Percentiles rank a stretch among this genome's conserved stretches.
Evolutionary conservation across 768 basidiomycete species (phyloP).

Genomic region (Amanita pseudoporphyria): DNA sequence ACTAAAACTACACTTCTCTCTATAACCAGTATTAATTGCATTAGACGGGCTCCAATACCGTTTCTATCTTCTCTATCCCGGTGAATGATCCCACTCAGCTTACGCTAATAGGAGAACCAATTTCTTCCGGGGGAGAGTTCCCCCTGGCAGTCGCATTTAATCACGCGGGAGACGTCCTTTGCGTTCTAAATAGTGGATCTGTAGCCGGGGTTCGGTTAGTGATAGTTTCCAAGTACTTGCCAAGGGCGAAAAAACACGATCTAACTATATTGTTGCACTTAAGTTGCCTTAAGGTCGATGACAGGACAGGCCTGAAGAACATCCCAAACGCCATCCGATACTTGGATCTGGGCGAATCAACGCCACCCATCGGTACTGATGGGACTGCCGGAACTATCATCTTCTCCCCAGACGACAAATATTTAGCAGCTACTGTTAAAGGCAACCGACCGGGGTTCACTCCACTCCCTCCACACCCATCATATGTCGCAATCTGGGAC

Average conservation of each 20-base stretch:
- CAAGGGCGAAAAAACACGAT: not conserved
- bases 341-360: conserved; percentile 38
- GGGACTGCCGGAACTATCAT: conserved; percentile 34
- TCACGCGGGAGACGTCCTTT: conserved; percentile 22
- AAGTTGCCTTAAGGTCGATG: conserved; percentile 32
- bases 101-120: too few species aligned
- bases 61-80: conserved; percentile 13
- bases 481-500: conserved; percentile 46
- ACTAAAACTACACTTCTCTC: not conserved
- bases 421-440: conserved; percentile 37
- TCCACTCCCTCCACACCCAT: conserved; percentile 22
- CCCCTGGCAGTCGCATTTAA: conserved; percentile 21
- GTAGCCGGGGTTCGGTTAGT: conserved; percentile 34
- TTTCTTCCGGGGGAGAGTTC: not conserved
- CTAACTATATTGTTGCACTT: conserved; percentile 14
- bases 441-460: conserved; percentile 35
- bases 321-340: conserved; percentile 32
- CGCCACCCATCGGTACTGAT: conserved; percentile 37
- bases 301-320: conserved; percentile 27
- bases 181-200: conserved; percentile 33
- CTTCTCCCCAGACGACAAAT: conserved; percentile 37
- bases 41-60: conserved; percentile 41
- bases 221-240: conserved; percentile 1
- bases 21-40: not conserved
- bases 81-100: too few species aligned